A percentile compares a stretch with the other conserved stretches of the same genome.
Conservation (phyloP, 805 yeast genomes). For the Yamadazyma endophytica region DNA sequence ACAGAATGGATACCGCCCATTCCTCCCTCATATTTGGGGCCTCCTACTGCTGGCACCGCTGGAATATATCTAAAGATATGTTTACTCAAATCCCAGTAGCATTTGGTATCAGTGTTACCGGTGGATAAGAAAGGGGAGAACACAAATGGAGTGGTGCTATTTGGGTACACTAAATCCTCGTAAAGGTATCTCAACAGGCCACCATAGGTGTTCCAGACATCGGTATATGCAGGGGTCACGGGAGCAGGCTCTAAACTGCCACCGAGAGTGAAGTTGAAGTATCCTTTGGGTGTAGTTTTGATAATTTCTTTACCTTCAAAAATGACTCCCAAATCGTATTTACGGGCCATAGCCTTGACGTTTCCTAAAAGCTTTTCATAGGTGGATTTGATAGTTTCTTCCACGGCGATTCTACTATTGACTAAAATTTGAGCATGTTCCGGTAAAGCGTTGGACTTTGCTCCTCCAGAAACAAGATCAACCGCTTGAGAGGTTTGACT, state of each 20-base stretch:
- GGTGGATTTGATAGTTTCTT: constrained; percentile 30
- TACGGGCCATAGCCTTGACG: constrained; percentile 26
- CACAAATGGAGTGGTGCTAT: constrained; percentile 18
- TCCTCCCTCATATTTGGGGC: constrained; percentile 8
- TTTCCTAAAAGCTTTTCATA: constrained; percentile 26
- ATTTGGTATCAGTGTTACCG: constrained; percentile 38
- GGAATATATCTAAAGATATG: constrained; percentile 33
- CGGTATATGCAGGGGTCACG: constrained; percentile 26
- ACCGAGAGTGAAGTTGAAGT: constrained; percentile 23
- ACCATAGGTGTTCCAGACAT: constrained; percentile 28
- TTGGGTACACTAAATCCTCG: constrained; percentile 29
- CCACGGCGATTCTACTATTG: constrained; percentile 45
- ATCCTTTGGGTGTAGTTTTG: constrained; percentile 23
- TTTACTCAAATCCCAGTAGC: constrained; percentile 35
- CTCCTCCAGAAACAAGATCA: constrained; percentile 45
- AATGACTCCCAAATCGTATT: constrained; percentile 31
- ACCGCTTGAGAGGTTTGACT: constrained; percentile 46
- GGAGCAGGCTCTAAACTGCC: constrained; percentile 35
- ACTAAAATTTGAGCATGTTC: constrained; percentile 40
- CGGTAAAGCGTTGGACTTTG: constrained; percentile 47
- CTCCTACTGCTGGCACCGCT: constrained; percentile 15
- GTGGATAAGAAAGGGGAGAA: constrained; percentile 33
- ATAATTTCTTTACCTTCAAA: constrained; percentile 19
- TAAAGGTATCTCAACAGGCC: constrained; percentile 33
- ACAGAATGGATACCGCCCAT: constrained; percentile 26